Base-by-base conservation (phyloP, 352 stramenopile genomes). In the Phytophthora tentaculata region DNA sequence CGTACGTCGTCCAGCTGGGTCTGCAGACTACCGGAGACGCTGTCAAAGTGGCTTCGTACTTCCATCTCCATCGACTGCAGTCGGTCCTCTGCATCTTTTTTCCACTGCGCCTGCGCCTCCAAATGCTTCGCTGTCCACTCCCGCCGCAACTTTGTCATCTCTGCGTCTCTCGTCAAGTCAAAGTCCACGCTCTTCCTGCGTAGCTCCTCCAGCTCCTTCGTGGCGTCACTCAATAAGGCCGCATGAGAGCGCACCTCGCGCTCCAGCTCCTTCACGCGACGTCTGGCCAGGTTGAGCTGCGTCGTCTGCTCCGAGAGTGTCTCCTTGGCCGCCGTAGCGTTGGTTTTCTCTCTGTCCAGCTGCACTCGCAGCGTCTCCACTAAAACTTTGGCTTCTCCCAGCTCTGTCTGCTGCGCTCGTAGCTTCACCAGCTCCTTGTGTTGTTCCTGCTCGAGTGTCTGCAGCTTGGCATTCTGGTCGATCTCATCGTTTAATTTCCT, bases 381-480 rank as follows among this genome's bases (percentile, higher is more conserved):
- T 17, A 88, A 61, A 3, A 76, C 73, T 60, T 90, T 90, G 56
- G 76, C 76, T 55, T 92, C 76, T 57, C 73, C 76, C 22, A 91
- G 64, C 59, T 93, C 87, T 48, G 85, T 85, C 54, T 92, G 83
- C 61, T 92, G 84, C 10, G 74, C 74, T 32, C 85, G 84, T 28
- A 95, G 63, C 67, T 91, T 91, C 35, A 92, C 76, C 2, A 95
- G 59, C 65, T 95, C 85, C 19, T 83, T 79, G 62, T 94, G 67
- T 64, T 93, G 86, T 61, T 95, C 85, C 69, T 94, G 83, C 69
- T 92, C 87, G 16, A 94, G 76, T 54, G 88, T 78, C 65, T 94
- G 82, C 19, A 94, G 73, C 1, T 81, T 79, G 17, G 79, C 73
- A 53, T 90, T 92, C 58, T 91, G 81, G 51, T 94, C 85, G 57